Conservation (phyloP, 768 basidiomycete species). For the Jaapia argillacea region DNA sequence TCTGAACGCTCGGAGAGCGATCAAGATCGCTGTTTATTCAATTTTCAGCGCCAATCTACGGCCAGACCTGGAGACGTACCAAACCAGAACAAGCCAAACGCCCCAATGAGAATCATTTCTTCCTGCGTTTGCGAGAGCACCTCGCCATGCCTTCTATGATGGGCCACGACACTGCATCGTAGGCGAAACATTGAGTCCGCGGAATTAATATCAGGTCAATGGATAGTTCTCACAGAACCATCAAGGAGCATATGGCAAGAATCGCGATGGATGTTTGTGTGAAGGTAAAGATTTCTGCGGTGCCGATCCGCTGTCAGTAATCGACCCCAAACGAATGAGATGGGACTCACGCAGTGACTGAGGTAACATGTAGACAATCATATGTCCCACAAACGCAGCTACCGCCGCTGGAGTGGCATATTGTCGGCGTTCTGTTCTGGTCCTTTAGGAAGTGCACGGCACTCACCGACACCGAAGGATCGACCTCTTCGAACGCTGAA, state of each 20-base stretch:
- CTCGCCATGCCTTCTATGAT: constrained; percentile 51
- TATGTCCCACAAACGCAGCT: constrained; percentile 12
- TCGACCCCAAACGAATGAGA: background rate
- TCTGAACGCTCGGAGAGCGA: constrained; percentile 32
- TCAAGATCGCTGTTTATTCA: constrained; percentile 25
- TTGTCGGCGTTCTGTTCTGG: constrained; percentile 2
- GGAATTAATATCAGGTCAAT: background rate
- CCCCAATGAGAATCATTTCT: constrained; percentile 61
- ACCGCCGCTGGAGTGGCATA: constrained; percentile 7
- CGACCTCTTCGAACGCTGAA: constrained; percentile 9
- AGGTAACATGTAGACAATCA: constrained; percentile 1
- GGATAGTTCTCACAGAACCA: constrained; percentile 44
- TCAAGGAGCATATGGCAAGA: constrained; percentile 52
- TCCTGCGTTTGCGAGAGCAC: constrained; percentile 63
- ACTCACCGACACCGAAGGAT: constrained; percentile 9
- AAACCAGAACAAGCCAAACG: constrained; percentile 68
- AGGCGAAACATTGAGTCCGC: background rate
- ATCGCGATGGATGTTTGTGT: constrained; percentile 67
- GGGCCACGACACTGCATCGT: constrained; percentile 47
- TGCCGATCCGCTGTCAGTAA: background rate
- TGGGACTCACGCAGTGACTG: constrained; percentile 7
- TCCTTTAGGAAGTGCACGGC: too few species aligned
- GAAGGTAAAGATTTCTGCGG: constrained; percentile 18
- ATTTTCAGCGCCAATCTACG: background rate
- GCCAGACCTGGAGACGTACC: constrained; percentile 38